Conservation (phyloP, 371 early-diverging fungal genomes). For the Mucor sp. region DNA sequence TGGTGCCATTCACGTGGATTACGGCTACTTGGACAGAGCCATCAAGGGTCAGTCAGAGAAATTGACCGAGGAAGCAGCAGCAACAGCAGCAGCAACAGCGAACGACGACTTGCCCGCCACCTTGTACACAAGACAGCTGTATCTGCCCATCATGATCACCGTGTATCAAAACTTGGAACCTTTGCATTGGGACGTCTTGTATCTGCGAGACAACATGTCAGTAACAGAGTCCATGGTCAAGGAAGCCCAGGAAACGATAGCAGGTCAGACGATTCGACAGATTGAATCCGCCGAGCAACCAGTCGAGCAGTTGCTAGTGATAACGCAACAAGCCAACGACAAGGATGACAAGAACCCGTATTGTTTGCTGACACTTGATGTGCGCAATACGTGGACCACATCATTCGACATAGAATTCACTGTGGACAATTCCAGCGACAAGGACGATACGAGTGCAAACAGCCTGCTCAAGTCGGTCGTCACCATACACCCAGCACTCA, state of each 20-base stretch:
- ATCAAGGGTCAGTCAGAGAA: constrained; percentile 11
- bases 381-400: constrained; percentile 75
- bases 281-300: constrained; percentile 16
- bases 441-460: background rate
- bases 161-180: constrained; percentile 72
- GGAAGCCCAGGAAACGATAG: constrained; percentile 19
- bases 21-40: constrained; percentile 62
- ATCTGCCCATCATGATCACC: constrained; percentile 73
- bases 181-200: constrained; percentile 71
- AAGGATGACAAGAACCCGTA: constrained; percentile 55
- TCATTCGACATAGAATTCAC: constrained; percentile 71
- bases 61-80: no score
- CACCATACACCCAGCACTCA: constrained; percentile 41
- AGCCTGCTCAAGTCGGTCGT: constrained; percentile 1
- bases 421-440: constrained; percentile 47
- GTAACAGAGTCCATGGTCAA: constrained; percentile 20
- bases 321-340: constrained; percentile 20
- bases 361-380: constrained; percentile 78
- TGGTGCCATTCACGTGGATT: constrained; percentile 75
- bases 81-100: background rate
- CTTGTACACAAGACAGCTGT: constrained; percentile 73
- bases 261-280: background rate
- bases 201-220: constrained; percentile 47
- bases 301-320: constrained; percentile 22
- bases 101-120: constrained; percentile 27